Percentiles rank a stretch among this genome's conserved stretches.
These are phyloP conservation scores for Mitragyna speciosa DNA, from an alignment of 257 asterid genomes.

Conservation along the genomic window DNA sequence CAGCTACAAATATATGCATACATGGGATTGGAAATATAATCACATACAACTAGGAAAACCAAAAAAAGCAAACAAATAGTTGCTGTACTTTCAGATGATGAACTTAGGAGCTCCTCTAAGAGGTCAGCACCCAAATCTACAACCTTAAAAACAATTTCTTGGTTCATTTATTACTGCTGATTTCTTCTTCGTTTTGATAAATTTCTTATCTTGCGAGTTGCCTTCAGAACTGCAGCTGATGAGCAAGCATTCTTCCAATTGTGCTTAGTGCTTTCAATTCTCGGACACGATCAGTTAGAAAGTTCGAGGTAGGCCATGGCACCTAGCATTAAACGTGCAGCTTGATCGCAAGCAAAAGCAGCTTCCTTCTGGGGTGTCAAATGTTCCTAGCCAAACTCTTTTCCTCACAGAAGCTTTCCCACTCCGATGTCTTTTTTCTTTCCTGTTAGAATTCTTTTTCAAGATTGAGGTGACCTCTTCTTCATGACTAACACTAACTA, in stretches of 20 bases:
- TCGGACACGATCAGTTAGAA: conserved; percentile 29
- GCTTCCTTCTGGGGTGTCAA: conserved; percentile 42
- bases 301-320: conserved; percentile 35
- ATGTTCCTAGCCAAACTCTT: conserved; percentile 60
- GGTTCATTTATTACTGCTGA: neutral
- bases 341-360: conserved; percentile 57
- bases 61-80: neutral
- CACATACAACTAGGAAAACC: neutral
- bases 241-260: conserved; percentile 35
- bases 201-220: conserved; percentile 28
- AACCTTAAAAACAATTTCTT: conserved; percentile 32
- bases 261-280: conserved; percentile 29
- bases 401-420: conserved; percentile 48
- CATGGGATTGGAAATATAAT: no score
- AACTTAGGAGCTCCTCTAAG: conserved; percentile 21
- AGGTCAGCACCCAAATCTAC: conserved; percentile 35
- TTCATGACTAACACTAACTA: neutral
- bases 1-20: no score
- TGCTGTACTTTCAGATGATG: conserved; percentile 7
- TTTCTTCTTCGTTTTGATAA: conserved; percentile 9
- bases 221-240: conserved; percentile 40
- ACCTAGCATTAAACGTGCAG: conserved; percentile 48
- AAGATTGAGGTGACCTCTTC: neutral
- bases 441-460: neutral
- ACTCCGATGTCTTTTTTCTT: conserved; percentile 37